Evolutionary conservation across 352 stramenopile genomes (phyloP).

Genomic region (Pythium myriotylum): DNA sequence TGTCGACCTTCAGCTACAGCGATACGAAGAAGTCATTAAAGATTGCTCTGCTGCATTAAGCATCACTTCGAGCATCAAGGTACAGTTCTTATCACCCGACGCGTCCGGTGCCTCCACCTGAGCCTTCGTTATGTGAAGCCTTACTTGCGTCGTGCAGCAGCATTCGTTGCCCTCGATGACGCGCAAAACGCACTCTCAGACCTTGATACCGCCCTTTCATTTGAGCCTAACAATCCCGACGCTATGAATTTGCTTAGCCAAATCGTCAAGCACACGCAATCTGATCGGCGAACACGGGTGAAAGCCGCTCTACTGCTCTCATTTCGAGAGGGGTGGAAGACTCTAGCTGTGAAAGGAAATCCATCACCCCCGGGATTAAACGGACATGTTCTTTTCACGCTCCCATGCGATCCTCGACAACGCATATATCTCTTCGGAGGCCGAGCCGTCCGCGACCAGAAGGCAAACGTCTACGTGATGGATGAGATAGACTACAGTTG

Average conservation of each 20-base stretch:
- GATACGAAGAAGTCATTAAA: constrained; percentile 37
- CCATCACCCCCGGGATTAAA: constrained; percentile 66
- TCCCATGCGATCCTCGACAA: constrained; percentile 27
- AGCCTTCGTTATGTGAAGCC: constrained; percentile 28
- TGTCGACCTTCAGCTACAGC: constrained; percentile 2
- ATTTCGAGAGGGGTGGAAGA: constrained; percentile 48
- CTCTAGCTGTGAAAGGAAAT: constrained; percentile 55
- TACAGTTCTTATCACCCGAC: constrained; percentile 9
- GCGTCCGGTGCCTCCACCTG: background rate
- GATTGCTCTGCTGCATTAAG: constrained; percentile 58
- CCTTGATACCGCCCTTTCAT: constrained; percentile 40
- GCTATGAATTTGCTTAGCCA: constrained; percentile 40
- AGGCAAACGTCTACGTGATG: constrained; percentile 46
- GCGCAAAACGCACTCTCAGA: constrained; percentile 43
- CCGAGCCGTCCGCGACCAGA: constrained; percentile 63
- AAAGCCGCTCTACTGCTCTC: constrained; percentile 37
- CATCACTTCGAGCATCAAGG: constrained; percentile 59
- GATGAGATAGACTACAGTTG: constrained; percentile 54
- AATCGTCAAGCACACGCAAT: constrained; percentile 18
- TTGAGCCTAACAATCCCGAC: constrained; percentile 61
- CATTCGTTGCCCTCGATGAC: constrained; percentile 34
- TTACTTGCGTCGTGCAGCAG: constrained; percentile 58
- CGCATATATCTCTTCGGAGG: constrained; percentile 48
- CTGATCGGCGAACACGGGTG: constrained; percentile 27
- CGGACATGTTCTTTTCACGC: constrained; percentile 59